phyloP scores from a whole-genome alignment of 305 asterid genomes.

The Ilex paraguariensis region DNA sequence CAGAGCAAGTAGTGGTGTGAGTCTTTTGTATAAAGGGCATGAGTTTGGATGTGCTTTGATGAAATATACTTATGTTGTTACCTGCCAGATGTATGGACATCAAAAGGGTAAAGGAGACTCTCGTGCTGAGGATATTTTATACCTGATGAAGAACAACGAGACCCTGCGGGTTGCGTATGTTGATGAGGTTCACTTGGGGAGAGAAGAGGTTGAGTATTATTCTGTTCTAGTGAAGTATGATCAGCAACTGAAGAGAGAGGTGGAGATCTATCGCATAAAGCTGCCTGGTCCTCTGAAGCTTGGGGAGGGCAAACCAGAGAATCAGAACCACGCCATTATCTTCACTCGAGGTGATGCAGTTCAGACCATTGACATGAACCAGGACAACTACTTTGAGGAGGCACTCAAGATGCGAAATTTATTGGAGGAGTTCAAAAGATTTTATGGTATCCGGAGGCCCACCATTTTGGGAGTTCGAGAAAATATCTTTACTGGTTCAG shows the following conservation, averaged over 20 bases:
- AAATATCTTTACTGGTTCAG: conserved; percentile 92
- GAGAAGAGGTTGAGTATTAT: conserved; percentile 75
- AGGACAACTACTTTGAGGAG: conserved; percentile 94
- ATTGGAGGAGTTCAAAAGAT: conserved; percentile 77
- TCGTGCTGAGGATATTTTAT: conserved; percentile 85
- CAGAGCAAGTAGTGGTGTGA: conserved; percentile 70
- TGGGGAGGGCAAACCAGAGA: conserved; percentile 98
- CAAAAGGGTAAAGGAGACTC: conserved; percentile 72
- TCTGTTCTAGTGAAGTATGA: conserved; percentile 94
- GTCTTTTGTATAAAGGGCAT: conserved; percentile 62
- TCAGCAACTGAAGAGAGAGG: conserved; percentile 63
- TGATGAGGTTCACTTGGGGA: conserved; percentile 70
- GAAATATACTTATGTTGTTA: conserved; percentile 84
- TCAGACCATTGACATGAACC: conserved; percentile 97
- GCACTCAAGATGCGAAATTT: conserved; percentile 93
- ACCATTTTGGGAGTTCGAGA: conserved; percentile 95
- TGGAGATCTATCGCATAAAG: conserved; percentile 80
- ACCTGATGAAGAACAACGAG: conserved; percentile 80
- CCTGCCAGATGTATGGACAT: conserved; percentile 92
- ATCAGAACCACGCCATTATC: conserved; percentile 93
- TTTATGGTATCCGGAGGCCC: conserved; percentile 78
- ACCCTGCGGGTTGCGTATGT: conserved; percentile 96
- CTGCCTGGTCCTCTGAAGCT: conserved; percentile 92
- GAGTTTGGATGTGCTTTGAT: conserved; percentile 81
- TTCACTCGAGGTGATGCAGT: conserved; percentile 96